Conservation (phyloP, 1,139 yeast species). For the Kodamaea derodonti region DNA sequence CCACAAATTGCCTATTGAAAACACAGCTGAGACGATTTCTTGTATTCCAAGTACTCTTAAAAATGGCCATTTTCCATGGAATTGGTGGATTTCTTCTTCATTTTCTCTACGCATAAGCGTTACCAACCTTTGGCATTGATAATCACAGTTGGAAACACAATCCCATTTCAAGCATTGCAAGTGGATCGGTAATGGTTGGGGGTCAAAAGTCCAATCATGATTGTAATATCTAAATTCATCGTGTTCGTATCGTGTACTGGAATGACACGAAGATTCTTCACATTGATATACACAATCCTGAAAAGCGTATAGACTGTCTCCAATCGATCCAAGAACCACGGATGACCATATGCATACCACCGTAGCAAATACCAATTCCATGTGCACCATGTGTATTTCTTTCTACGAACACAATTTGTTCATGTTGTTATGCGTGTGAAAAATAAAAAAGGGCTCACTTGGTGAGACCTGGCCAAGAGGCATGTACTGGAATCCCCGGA, state of each 20-base stretch:
- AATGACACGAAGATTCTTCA: slow-evolving; percentile 37
- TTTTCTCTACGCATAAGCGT: slow-evolving; percentile 49
- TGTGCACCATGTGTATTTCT: neutral
- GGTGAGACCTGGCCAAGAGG: too few relatives aligned
- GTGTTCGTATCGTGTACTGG: slow-evolving; percentile 25
- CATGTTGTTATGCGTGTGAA: neutral
- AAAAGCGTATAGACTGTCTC: slow-evolving; percentile 74
- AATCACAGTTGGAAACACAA: slow-evolving; percentile 83
- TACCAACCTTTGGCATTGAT: slow-evolving; percentile 77
- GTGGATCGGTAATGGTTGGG: slow-evolving; percentile 37
- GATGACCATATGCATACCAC: neutral
- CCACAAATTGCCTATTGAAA: slow-evolving; percentile 72
- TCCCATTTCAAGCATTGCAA: slow-evolving; percentile 65
- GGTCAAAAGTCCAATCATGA: slow-evolving; percentile 31
- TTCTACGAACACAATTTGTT: neutral
- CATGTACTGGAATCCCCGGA: too few relatives aligned
- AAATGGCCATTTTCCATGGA: slow-evolving; percentile 98
- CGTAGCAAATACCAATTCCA: neutral
- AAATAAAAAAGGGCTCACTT: too few relatives aligned
- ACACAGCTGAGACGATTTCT: slow-evolving; percentile 77
- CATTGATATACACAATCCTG: slow-evolving; percentile 64
- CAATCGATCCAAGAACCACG: slow-evolving; percentile 52
- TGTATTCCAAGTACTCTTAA: slow-evolving; percentile 69
- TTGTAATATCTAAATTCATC: slow-evolving; percentile 26
- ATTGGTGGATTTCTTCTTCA: slow-evolving; percentile 63